A percentile compares a stretch with the other conserved stretches of the same genome.
phyloP scores from a whole-genome alignment of 2,329 filamentous ascomycete species.

The Pezizomycotina sp. region DNA sequence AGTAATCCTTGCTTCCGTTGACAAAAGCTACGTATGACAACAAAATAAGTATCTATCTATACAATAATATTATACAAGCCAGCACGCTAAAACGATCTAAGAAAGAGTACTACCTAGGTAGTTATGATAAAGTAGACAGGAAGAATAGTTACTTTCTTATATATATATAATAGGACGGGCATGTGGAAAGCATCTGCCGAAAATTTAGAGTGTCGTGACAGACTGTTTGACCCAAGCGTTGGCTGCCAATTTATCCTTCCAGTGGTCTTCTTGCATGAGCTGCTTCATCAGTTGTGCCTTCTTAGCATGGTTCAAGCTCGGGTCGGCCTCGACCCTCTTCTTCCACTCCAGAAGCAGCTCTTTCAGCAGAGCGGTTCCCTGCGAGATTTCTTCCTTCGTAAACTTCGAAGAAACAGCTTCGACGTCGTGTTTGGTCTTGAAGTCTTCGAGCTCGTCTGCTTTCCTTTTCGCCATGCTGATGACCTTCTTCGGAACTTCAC shows the following conservation, averaged over 20 bases:
- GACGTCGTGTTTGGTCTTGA: conserved; percentile 59
- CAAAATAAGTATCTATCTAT: no score
- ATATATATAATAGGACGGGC: no score
- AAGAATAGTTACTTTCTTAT: no score
- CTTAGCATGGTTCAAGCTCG: conserved; percentile 47
- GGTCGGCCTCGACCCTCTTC: conserved; percentile 46
- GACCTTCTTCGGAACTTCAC: conserved; percentile 91
- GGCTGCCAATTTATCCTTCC: conserved; percentile 37
- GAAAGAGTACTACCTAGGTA: no score
- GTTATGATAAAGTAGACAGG: no score
- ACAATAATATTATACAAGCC: no score
- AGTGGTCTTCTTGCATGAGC: conserved; percentile 57
- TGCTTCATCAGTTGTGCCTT: conserved; percentile 66
- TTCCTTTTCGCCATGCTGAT: conserved; percentile 99
- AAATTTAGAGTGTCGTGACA: conserved; percentile 32
- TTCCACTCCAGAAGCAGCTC: conserved; percentile 74
- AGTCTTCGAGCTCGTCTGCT: conserved; percentile 94
- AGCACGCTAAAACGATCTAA: no score
- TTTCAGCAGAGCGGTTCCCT: conserved; percentile 74
- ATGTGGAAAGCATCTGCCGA: no score
- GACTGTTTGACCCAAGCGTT: conserved; percentile 38
- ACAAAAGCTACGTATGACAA: no score
- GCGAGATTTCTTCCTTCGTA: conserved; percentile 71
- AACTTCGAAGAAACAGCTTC: conserved; percentile 41
- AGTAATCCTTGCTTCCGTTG: no score